Percentiles rank a stretch among this genome's conserved stretches.
These are phyloP conservation scores for Boletus speciosus DNA, from an alignment of 768 basidiomycete species.

Conservation along the genomic window DNA sequence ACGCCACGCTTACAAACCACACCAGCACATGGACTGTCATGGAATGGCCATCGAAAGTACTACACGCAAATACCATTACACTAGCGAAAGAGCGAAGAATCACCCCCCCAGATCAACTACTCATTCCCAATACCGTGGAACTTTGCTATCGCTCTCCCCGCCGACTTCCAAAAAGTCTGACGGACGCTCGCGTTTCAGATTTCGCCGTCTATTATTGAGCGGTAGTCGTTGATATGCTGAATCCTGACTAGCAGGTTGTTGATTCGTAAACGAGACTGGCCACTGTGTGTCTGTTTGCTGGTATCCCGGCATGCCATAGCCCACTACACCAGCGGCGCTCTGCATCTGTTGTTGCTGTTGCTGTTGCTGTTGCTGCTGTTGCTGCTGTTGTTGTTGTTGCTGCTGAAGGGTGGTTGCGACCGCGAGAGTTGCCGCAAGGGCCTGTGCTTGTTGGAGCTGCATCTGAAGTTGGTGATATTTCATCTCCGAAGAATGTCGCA, in stretches of 20 bases:
- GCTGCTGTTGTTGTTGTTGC: conserved; percentile 55
- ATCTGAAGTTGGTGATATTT: conserved; percentile 79
- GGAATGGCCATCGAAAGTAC: conserved; percentile 9
- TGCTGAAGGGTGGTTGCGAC: conserved; percentile 54
- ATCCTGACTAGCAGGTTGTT: conserved; percentile 66
- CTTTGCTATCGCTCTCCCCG: conserved; percentile 59
- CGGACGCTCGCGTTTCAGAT: conserved; percentile 76
- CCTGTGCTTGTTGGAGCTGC: conserved; percentile 76
- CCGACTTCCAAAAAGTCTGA: conserved; percentile 80
- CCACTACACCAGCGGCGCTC: conserved; percentile 30
- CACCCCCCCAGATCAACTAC: neutral
- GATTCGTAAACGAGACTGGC: conserved; percentile 53
- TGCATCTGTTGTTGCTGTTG: conserved; percentile 39
- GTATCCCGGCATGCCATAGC: conserved; percentile 43
- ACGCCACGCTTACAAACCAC: conserved; percentile 11
- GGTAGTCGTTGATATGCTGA: conserved; percentile 87
- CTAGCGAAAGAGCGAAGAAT: neutral
- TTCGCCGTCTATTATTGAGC: conserved; percentile 74
- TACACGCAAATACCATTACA: conserved; percentile 12
- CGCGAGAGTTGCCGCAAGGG: conserved; percentile 62
- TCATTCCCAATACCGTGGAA: conserved; percentile 77
- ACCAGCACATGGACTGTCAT: neutral
- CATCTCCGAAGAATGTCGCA: conserved; percentile 78
- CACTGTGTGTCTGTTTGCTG: conserved; percentile 37
- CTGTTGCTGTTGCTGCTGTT: conserved; percentile 47